Evolutionary conservation across 495 filamentous ascomycete genomes (phyloP).

Genomic region (Neurospora terricola): DNA sequence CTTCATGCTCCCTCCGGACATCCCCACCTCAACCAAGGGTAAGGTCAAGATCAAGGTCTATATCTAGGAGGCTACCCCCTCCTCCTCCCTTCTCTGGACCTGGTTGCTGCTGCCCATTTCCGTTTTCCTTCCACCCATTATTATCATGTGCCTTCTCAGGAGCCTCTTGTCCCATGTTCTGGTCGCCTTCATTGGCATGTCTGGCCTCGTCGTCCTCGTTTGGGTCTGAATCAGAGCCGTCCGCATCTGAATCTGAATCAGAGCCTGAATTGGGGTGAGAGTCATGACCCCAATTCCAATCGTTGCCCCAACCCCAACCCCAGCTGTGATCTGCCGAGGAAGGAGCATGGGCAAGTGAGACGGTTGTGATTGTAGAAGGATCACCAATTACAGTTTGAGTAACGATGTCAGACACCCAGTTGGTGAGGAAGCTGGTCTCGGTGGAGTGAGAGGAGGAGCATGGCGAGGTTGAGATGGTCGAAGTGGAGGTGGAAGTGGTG

Average conservation of each 20-base stretch:
- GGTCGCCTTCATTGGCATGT: too few species aligned
- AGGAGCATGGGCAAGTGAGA: not conserved
- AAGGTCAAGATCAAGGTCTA: not conserved
- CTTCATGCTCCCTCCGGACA: too few species aligned
- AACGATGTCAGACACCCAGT: not conserved
- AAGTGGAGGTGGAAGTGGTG: not conserved
- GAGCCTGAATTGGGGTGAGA: not conserved
- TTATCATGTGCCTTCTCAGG: not conserved
- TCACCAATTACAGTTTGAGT: not conserved
- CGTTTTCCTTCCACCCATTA: not conserved
- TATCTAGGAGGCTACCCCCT: not conserved
- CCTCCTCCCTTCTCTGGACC: not conserved
- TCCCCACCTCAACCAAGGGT: not conserved
- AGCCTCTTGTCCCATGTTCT: too few species aligned
- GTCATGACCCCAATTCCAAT: not conserved
- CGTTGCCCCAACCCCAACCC: not conserved
- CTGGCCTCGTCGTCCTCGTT: too few species aligned
- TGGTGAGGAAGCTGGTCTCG: not conserved
- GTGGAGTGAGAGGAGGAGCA: not conserved
- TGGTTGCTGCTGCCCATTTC: not conserved
- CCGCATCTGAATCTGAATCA: not conserved
- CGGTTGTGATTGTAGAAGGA: not conserved
- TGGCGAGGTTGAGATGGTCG: not conserved
- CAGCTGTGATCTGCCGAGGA: not conserved
- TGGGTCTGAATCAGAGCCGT: not conserved